Percentiles rank a stretch among this genome's conserved stretches.
phyloP scores from a whole-genome alignment of 345 rosid genomes.

The Geranium brycei region DNA sequence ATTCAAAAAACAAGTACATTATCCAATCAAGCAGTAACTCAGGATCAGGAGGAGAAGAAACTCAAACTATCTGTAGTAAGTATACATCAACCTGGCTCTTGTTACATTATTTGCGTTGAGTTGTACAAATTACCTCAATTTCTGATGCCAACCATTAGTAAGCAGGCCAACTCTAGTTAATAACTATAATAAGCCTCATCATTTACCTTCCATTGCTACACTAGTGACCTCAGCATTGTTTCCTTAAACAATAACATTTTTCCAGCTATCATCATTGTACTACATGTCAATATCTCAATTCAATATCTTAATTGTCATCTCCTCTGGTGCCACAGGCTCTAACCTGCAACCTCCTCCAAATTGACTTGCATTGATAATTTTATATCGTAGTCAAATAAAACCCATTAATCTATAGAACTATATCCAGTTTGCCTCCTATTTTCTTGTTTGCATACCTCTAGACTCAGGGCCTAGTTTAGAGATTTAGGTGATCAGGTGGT shows the following conservation, averaged over 20 bases:
- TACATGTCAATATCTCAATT: neutral
- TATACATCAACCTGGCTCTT: slow-evolving; percentile 3
- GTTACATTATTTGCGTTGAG: neutral
- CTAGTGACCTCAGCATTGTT: neutral
- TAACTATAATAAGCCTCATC: neutral
- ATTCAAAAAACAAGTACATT: slow-evolving; percentile 44
- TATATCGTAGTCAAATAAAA: neutral
- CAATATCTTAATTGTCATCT: no score
- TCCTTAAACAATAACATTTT: neutral
- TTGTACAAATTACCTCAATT: neutral
- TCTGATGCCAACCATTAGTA: neutral
- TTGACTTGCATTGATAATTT: neutral
- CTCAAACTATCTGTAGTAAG: slow-evolving; percentile 36
- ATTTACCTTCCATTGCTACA: neutral
- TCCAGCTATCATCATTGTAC: neutral
- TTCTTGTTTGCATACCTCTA: neutral
- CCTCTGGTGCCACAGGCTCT: no score
- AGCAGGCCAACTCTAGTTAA: neutral
- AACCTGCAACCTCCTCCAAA: neutral
- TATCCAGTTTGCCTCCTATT: neutral
- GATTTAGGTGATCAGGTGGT: neutral
- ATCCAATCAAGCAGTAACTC: slow-evolving; percentile 22
- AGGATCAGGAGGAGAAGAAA: slow-evolving; percentile 17
- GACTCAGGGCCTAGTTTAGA: neutral
- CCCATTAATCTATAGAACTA: neutral